Conservation (phyloP, 441 rosid genomes). For the Bocquillonia castaneifolia region DNA sequence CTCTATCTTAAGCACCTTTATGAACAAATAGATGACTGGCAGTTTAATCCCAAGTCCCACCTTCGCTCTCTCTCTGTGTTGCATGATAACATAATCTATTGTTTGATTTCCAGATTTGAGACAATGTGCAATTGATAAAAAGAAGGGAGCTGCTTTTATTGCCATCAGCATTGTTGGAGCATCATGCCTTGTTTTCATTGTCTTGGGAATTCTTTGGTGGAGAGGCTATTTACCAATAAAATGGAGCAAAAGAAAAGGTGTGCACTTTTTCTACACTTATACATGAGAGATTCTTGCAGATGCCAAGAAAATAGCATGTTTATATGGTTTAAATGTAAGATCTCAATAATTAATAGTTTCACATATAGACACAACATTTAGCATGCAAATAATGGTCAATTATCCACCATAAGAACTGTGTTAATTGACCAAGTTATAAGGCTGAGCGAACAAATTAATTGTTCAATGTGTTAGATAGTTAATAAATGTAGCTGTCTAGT, state of each 20-base stretch:
- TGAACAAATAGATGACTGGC: too few species aligned
- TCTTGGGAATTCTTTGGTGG: conserved; percentile 25
- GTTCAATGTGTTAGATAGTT: background rate
- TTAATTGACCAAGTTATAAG: background rate
- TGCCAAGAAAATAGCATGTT: background rate
- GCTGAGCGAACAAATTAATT: background rate
- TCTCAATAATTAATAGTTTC: background rate
- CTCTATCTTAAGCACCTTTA: too few species aligned
- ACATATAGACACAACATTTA: too few species aligned
- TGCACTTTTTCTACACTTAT: background rate
- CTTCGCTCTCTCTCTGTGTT: background rate
- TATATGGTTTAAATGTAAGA: background rate
- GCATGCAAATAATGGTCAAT: too few species aligned
- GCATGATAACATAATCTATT: background rate
- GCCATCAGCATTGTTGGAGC: conserved; percentile 21
- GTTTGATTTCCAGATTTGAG: conserved; percentile 21
- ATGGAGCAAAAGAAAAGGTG: conserved; percentile 13
- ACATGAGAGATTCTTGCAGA: background rate
- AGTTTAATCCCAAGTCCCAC: too few species aligned
- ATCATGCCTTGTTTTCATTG: conserved; percentile 16
- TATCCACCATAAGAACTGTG: too few species aligned
- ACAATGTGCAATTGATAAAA: conserved; percentile 14
- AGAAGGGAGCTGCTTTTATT: conserved; percentile 12
- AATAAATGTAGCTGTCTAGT: background rate
- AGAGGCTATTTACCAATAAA: conserved; percentile 23